A percentile compares a stretch with the other conserved stretches of the same genome.
Conservation (phyloP, 805 yeast genomes). For the Candida oleophila region DNA sequence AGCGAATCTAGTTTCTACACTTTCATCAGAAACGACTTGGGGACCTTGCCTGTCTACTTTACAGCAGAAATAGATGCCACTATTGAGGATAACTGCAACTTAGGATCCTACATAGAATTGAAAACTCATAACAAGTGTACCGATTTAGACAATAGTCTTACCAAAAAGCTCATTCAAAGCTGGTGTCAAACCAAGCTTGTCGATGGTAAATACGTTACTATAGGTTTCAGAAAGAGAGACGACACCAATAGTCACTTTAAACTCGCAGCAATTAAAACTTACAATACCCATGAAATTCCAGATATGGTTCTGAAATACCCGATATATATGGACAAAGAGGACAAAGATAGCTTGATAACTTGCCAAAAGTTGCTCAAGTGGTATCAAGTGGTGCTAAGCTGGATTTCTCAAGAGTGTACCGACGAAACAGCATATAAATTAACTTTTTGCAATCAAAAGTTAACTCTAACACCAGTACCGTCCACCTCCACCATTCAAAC, state of each 20-base stretch:
- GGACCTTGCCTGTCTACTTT: slow-evolving; percentile 11
- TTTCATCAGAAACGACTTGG: slow-evolving; percentile 12
- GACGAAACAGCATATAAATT: background rate
- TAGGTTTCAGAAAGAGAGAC: slow-evolving; percentile 17
- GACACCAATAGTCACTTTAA: slow-evolving; percentile 3
- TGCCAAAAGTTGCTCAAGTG: slow-evolving; percentile 14
- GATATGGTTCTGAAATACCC: slow-evolving; percentile 3
- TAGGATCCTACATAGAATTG: slow-evolving; percentile 19
- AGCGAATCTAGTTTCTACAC: slow-evolving; percentile 13
- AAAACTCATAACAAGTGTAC: slow-evolving; percentile 18
- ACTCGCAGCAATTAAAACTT: slow-evolving; percentile 12
- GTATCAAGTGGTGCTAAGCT: slow-evolving; percentile 14
- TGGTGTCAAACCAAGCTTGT: slow-evolving; percentile 20
- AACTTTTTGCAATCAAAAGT: background rate
- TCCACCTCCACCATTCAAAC: background rate
- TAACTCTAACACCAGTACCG: background rate
- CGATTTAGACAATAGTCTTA: background rate
- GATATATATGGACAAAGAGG: slow-evolving; percentile 5
- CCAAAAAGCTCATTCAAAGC: slow-evolving; percentile 12
- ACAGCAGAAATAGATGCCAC: slow-evolving; percentile 26
- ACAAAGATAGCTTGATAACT: slow-evolving; percentile 7
- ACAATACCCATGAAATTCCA: slow-evolving; percentile 10
- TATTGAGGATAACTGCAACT: slow-evolving; percentile 5
- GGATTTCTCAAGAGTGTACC: slow-evolving; percentile 10
- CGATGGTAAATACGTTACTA: slow-evolving; percentile 12